A percentile compares a stretch with the other conserved stretches of the same genome.
Conservation (phyloP, 768 basidiomycete species). For the Mycena vitilis region DNA sequence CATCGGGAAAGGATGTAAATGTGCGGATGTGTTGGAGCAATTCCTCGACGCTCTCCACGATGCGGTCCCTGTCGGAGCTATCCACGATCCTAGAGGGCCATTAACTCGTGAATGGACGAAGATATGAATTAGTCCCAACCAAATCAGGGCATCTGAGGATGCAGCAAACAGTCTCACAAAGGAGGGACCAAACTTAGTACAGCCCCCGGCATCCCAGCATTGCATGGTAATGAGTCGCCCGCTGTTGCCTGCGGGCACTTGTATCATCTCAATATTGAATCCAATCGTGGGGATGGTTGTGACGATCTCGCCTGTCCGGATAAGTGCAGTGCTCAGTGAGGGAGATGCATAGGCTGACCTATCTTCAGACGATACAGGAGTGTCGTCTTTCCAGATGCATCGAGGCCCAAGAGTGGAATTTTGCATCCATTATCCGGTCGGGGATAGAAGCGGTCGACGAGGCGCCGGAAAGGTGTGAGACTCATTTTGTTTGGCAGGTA, state of each 20-base stretch:
- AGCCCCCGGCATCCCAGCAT: conserved; percentile 50
- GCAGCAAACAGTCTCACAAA: conserved; percentile 41
- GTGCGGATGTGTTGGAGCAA: conserved; percentile 44
- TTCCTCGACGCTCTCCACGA: conserved; percentile 64
- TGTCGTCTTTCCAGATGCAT: conserved; percentile 59
- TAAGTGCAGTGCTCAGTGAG: not conserved
- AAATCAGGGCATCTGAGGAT: conserved; percentile 67
- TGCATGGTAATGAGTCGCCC: conserved; percentile 58
- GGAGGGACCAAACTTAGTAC: conserved; percentile 42
- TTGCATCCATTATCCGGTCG: conserved; percentile 24
- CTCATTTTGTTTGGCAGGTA: conserved; percentile 1
- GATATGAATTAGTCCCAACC: conserved; percentile 49
- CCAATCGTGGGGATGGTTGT: conserved; percentile 56
- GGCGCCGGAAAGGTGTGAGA: conserved; percentile 36
- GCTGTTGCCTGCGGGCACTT: conserved; percentile 36
- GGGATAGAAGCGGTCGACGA: conserved; percentile 47
- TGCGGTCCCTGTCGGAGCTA: conserved; percentile 59
- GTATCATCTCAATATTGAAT: conserved; percentile 74
- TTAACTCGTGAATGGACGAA: not conserved
- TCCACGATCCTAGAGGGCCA: conserved; percentile 50
- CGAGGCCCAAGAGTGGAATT: conserved; percentile 50
- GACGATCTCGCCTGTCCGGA: conserved; percentile 47
- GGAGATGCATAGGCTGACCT: not conserved
- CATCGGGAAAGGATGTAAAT: not conserved
- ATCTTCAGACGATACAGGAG: conserved; percentile 58